Evolutionary conservation across 257 asterid genomes (phyloP), one percentile per base, ranked within the genome.

Genomic region (Solanum pennellii): DNA sequence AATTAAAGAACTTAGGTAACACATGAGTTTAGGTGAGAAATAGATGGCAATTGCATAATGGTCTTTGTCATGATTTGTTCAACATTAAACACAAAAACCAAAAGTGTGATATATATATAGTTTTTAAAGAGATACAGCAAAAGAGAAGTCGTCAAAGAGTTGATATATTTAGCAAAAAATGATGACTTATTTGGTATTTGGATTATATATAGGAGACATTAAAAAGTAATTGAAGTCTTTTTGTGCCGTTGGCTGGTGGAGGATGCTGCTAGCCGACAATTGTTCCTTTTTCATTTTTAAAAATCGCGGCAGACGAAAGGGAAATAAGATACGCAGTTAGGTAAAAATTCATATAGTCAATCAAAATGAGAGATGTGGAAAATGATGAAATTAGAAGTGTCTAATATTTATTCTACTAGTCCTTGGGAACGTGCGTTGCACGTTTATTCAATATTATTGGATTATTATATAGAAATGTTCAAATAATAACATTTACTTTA

Each of bases 361-460:
- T 20, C 5, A 56, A 18, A 0, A 0, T 0, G 1, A 7, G n/a
- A 56, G 1, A 52, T 52, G 23, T 6, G n/a, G 6, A 0, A 1
- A 52, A 52, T 52, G 10, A 1, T 0, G 23, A n/a, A 16, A 52
- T 52, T 2, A 45, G 21, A 37, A 37, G 5, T 37, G 7, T 37
- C 35, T 33, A 33, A 33, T 1, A 3, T 33, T 33, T 33, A 33
- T 33, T 33, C 5, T 33, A 33, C 33, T 31, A 31, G 33, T 31
- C 3, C 33, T 31, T 31, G 33, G 3, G 3, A 3, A 31, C 33
- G 3, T 31, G 3, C 3, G 33, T 31, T 31, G 3, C 33, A 31
- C 33, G 33, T 31, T n/a, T n/a, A n/a, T n/a, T n/a, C n/a, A n/a
- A n/a, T n/a, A n/a, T n/a, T n/a, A n/a, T n/a, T n/a, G n/a, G n/a